Base-by-base conservation (phyloP, 2,329 filamentous ascomycete genomes). In the Phyllosticta citribraziliensis region DNA sequence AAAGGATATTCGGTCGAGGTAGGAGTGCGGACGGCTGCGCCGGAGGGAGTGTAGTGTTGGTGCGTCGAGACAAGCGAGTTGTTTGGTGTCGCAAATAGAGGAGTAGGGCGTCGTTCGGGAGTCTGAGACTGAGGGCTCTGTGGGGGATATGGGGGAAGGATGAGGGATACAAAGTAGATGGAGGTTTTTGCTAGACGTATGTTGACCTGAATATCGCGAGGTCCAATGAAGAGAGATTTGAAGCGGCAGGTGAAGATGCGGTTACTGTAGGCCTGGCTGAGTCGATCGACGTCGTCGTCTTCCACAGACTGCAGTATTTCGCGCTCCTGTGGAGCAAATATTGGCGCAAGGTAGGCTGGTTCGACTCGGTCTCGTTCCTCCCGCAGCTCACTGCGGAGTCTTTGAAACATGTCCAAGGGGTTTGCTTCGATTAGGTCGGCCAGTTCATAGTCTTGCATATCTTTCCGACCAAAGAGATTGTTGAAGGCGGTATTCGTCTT, bases 281-380 rank as follows among this genome's bases (percentile, higher is more conserved):
- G 71, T 51, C 71, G 70, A 20, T 79, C 77, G 14, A 78, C 70
- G 58, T 80, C 76, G 4, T 68, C 69, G 52, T 79, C 75, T 2
- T 67, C 65, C 9, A 79, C 68, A 24, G 70, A 69, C 17, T 74
- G 70, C 55, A 80, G 67, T 11, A 75, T 74, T 65, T 79, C 76
- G 50, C 78, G 72, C 35, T 73, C 72, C 4, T 75, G 67, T 11
- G 72, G 71, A 17, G 74, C 74, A n/a, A 70, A 63, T 24, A 81
- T 81, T 5, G 79, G 78, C 24, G 80, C 75, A 68, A 81, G 75
- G 64, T 79, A 80, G 27, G 78, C 69, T 14, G 79, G 79, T 60
- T 81, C 79, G 47, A 76, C 73, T 30, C 72, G 69, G 51, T 79
- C 76, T 56, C 76, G 69, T 64, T 82, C 80, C 47, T 76, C 73